Percentiles rank a stretch among this genome's conserved stretches.
Evolutionary conservation across 2,329 filamentous ascomycete genomes (phyloP).

Genomic region (Trichoderma polysporum): DNA sequence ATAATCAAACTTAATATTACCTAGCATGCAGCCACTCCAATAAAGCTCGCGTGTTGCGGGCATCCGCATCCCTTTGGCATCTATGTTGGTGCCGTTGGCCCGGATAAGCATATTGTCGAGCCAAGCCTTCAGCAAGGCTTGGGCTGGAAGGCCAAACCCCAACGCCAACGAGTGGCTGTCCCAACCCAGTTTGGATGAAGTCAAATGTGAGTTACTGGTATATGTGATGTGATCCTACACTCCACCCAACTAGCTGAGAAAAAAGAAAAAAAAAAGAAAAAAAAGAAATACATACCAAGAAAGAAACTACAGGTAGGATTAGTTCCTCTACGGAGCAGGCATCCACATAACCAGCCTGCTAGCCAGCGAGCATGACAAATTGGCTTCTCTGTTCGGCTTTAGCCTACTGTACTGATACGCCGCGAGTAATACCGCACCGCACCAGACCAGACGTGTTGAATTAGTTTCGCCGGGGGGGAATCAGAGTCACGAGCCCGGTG

Average conservation of each 20-base stretch:
- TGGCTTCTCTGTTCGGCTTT: neutral
- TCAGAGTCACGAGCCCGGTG: constrained; percentile 5
- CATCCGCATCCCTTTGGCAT: neutral
- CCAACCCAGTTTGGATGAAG: neutral
- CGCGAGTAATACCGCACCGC: neutral
- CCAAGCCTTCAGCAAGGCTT: neutral
- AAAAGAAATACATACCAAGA: too few species aligned
- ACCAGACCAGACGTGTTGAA: neutral
- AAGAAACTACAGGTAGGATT: neutral
- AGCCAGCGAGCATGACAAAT: neutral
- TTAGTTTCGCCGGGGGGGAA: neutral
- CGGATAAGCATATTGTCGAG: constrained; percentile 19
- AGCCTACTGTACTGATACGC: neutral
- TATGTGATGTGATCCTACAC: neutral
- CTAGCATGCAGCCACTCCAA: neutral
- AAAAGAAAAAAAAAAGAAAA: neutral
- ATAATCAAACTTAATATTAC: neutral
- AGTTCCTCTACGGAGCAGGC: neutral
- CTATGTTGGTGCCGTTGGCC: neutral
- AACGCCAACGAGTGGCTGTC: neutral
- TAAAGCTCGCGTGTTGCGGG: neutral
- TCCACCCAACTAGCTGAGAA: neutral
- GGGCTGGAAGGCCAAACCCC: too few species aligned
- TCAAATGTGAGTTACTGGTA: neutral
- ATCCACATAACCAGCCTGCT: neutral